These are phyloP conservation scores for Phellinidium pouzarii DNA, from an alignment of 1,284 basidiomycete species.

Conservation along the genomic window DNA sequence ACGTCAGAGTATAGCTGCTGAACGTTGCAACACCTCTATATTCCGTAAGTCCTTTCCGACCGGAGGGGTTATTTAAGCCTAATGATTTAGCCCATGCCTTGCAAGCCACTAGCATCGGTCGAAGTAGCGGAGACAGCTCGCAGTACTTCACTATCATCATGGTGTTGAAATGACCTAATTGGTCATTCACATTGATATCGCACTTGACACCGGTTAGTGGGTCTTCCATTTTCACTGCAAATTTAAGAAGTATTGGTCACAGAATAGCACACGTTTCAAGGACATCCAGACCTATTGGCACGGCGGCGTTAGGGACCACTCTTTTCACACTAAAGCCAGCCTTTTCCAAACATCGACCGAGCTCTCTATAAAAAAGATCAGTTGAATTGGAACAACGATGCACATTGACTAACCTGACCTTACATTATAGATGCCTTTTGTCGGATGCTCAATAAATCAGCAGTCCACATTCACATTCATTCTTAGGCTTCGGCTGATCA, in stretches of 20 bases:
- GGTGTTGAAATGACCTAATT: constrained; percentile 47
- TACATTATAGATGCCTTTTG: constrained; percentile 33
- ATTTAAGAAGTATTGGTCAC: background rate
- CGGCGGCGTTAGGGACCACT: constrained; percentile 32
- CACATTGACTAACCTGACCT: constrained; percentile 26
- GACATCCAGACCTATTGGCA: constrained; percentile 45
- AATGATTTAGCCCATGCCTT: constrained; percentile 50
- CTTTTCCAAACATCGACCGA: constrained; percentile 28
- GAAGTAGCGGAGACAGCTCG: constrained; percentile 34
- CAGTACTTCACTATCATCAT: constrained; percentile 43
- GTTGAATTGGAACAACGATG: background rate
- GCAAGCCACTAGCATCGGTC: constrained; percentile 36
- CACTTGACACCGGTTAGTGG: constrained; percentile 35
- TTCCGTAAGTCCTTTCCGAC: too few relatives aligned
- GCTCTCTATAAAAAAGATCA: constrained; percentile 1
- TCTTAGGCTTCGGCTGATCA: too few relatives aligned
- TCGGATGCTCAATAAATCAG: constrained; percentile 1
- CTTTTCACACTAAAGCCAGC: constrained; percentile 33
- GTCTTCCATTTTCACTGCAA: constrained; percentile 46
- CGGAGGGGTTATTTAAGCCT: constrained; percentile 40
- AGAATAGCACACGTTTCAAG: background rate
- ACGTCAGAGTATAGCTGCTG: constrained; percentile 50
- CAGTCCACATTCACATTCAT: background rate
- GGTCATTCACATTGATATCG: constrained; percentile 56
- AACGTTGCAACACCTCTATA: constrained; percentile 36